phyloP scores from a whole-genome alignment of 192 early-diverging fungal species.

The Rhizophagus clarus region DNA sequence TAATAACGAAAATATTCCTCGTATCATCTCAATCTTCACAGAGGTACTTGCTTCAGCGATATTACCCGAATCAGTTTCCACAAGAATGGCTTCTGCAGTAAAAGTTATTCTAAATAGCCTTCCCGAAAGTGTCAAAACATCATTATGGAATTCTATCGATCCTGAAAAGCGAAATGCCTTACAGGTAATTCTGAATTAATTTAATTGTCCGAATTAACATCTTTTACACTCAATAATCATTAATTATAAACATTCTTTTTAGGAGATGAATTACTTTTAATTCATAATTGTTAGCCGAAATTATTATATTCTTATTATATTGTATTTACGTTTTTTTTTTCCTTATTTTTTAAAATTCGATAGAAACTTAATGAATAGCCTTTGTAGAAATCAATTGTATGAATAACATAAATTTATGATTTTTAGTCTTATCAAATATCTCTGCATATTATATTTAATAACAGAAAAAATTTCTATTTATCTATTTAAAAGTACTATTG shows the following conservation, averaged over 20 bases:
- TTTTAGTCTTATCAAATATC: background rate
- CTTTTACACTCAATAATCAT: background rate
- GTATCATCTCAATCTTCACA: conserved; percentile 62
- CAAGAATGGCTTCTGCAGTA: conserved; percentile 54
- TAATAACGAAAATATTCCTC: conserved; percentile 63
- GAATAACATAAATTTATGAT: background rate
- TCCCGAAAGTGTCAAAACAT: conserved; percentile 47
- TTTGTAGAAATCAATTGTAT: background rate
- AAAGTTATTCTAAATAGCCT: conserved; percentile 52
- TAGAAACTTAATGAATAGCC: background rate
- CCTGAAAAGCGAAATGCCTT: conserved; percentile 54
- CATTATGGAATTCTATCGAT: conserved; percentile 59
- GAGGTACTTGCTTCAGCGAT: conserved; percentile 61
- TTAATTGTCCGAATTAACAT: background rate
- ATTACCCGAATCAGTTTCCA: conserved; percentile 44
- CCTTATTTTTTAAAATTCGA: background rate
- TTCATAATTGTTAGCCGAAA: background rate
- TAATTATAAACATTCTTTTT: background rate
- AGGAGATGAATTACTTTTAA: background rate
- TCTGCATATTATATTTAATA: background rate
- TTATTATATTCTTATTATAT: no score
- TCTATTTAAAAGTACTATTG: no score
- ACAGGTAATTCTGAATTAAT: conserved; percentile 34
- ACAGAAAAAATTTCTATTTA: no score
- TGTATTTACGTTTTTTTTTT: background rate